These are phyloP conservation scores for Nakazawaea pomicola DNA, from an alignment of 805 yeast species.

Conservation along the genomic window DNA sequence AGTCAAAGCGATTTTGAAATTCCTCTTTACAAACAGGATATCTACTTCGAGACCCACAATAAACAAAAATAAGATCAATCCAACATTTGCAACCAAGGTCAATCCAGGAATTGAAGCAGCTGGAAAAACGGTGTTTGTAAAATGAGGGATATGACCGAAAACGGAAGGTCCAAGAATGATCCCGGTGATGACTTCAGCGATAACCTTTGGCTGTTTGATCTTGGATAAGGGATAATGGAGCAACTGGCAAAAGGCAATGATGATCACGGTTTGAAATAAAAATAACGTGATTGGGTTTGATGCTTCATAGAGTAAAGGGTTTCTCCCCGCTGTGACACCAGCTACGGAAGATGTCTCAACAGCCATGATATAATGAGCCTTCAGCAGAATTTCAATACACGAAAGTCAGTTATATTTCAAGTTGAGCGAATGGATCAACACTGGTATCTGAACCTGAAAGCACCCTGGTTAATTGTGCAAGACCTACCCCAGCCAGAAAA, in stretches of 20 bases:
- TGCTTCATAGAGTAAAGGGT: slow-evolving; percentile 59
- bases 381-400: too few species aligned
- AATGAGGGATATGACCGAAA: slow-evolving; percentile 65
- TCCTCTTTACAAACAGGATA: slow-evolving; percentile 53
- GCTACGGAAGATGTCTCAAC: slow-evolving; percentile 39
- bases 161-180: slow-evolving; percentile 73
- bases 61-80: slow-evolving; percentile 69
- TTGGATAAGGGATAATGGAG: slow-evolving; percentile 55
- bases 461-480: too few species aligned
- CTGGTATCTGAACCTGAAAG: too few species aligned
- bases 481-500: too few species aligned
- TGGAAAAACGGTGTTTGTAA: slow-evolving; percentile 63
- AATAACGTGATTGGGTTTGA: slow-evolving; percentile 63
- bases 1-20: slow-evolving; percentile 53
- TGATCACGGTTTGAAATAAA: slow-evolving; percentile 62
- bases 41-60: slow-evolving; percentile 81
- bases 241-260: slow-evolving; percentile 53
- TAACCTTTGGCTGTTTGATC: slow-evolving; percentile 72
- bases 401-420: too few species aligned
- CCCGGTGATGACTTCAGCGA: slow-evolving; percentile 78
- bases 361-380: slow-evolving; percentile 23
- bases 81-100: slow-evolving; percentile 66
- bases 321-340: slow-evolving; percentile 67
- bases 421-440: too few species aligned
- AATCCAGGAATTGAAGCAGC: slow-evolving; percentile 55